A percentile compares a stretch with the other conserved stretches of the same genome.
Evolutionary conservation across 768 basidiomycete species (phyloP).

Genomic region (Leccinum subtestaceum): DNA sequence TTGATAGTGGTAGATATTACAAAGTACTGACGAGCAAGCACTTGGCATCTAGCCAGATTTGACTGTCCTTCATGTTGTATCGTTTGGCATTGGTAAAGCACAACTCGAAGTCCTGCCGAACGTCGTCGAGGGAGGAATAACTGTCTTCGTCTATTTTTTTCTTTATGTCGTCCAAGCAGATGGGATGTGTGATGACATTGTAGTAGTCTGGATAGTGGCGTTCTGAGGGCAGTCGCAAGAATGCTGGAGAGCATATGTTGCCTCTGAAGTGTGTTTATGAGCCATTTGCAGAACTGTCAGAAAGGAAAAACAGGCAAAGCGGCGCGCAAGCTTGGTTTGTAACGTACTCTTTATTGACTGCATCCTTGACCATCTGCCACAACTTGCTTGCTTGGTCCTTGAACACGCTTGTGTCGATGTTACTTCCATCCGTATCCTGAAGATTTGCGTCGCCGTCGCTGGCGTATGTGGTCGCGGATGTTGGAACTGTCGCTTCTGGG

Average conservation of each 20-base stretch:
- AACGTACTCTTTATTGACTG: slow-evolving; percentile 86
- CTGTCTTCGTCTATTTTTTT: slow-evolving; percentile 57
- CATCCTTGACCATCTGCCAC: slow-evolving; percentile 80
- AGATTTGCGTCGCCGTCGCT: slow-evolving; percentile 22
- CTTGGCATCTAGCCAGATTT: slow-evolving; percentile 81
- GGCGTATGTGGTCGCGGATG: slow-evolving; percentile 33
- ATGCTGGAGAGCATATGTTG: slow-evolving; percentile 58
- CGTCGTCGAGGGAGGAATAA: slow-evolving; percentile 63
- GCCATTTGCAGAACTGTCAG: slow-evolving; percentile 35
- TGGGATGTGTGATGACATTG: slow-evolving; percentile 70
- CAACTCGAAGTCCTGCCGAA: slow-evolving; percentile 70
- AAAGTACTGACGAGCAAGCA: slow-evolving; percentile 61
- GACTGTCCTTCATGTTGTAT: slow-evolving; percentile 79
- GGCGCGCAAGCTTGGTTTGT: slow-evolving; percentile 38
- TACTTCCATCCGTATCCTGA: slow-evolving; percentile 22
- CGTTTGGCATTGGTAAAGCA: slow-evolving; percentile 80
- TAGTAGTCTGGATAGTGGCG: slow-evolving; percentile 88
- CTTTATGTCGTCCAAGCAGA: slow-evolving; percentile 89
- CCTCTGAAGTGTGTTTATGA: slow-evolving; percentile 47
- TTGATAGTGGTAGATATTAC: not conserved
- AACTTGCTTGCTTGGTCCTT: slow-evolving; percentile 67
- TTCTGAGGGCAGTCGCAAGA: slow-evolving; percentile 68
- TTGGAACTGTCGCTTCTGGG: slow-evolving; percentile 40
- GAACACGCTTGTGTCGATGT: slow-evolving; percentile 35
- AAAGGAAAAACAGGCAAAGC: slow-evolving; percentile 44